Conservation (phyloP, 257 asterid species). For the Verbena officinalis region DNA sequence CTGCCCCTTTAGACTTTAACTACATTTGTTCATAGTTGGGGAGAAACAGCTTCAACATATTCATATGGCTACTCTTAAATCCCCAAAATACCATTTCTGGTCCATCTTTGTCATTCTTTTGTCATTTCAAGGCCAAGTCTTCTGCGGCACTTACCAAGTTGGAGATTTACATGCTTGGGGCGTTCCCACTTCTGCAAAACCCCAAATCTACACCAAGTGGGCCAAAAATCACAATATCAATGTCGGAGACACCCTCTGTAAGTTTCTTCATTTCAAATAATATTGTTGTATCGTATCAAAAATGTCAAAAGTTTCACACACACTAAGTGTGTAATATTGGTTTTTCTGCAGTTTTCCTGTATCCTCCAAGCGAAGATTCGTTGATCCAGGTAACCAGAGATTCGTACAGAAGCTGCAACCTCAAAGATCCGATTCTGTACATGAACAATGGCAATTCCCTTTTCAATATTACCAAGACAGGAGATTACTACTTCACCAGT, state of each 20-base stretch:
- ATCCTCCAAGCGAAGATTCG: constrained; percentile 96
- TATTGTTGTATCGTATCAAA: background rate
- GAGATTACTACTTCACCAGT: constrained; percentile 79
- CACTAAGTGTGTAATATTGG: background rate
- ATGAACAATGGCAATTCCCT: constrained; percentile 83
- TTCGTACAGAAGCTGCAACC: constrained; percentile 64
- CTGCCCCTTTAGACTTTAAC: constrained; percentile 1
- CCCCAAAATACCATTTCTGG: constrained; percentile 33
- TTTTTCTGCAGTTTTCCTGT: constrained; percentile 73
- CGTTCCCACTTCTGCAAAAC: constrained; percentile 64
- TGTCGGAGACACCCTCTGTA: constrained; percentile 84
- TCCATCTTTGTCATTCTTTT: constrained; percentile 36
- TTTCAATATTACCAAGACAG: constrained; percentile 63
- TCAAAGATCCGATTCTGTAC: constrained; percentile 72
- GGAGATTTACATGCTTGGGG: constrained; percentile 84
- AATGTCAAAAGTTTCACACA: background rate
- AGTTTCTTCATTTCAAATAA: constrained; percentile 35
- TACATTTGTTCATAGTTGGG: constrained; percentile 25
- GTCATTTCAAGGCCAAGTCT: constrained; percentile 39
- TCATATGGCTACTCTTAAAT: constrained; percentile 40
- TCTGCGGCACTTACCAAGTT: constrained; percentile 60
- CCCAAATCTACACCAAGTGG: constrained; percentile 66
- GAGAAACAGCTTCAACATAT: background rate
- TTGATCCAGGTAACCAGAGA: constrained; percentile 69
- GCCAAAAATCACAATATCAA: constrained; percentile 56